Conservation (phyloP, 148 eudicot genomes). For the Rhododendron ovatum region DNA sequence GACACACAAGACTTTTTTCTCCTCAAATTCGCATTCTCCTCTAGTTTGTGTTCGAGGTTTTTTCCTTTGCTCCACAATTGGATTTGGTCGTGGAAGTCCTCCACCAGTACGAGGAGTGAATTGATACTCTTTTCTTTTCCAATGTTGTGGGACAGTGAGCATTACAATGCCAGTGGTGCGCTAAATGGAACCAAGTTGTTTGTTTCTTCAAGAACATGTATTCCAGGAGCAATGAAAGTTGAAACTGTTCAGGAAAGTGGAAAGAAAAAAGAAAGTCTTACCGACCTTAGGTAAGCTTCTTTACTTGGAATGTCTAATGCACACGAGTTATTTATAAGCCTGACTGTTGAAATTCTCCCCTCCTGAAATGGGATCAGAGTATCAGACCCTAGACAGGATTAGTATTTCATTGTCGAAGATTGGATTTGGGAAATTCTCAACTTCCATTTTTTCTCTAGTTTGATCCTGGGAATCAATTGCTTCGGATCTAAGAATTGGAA, state of each 20-base stretch:
- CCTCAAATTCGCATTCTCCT: not conserved
- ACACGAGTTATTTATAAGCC: not conserved
- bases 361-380: not conserved
- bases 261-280: constrained; percentile 30
- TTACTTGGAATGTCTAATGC: not conserved
- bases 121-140: not conserved
- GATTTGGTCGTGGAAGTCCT: not conserved
- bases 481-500: not conserved
- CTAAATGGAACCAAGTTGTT: constrained; percentile 23
- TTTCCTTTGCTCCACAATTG: not conserved
- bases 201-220: constrained; percentile 21
- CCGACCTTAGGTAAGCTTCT: constrained; percentile 41
- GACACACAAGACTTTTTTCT: not conserved
- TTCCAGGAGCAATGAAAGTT: constrained; percentile 20
- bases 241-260: constrained; percentile 23
- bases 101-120: not conserved
- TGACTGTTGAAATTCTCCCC: not conserved
- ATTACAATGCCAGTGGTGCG: constrained; percentile 13
- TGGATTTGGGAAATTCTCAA: not conserved
- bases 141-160: constrained; percentile 16
- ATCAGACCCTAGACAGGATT: not conserved
- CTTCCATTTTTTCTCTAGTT: not conserved
- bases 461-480: not conserved
- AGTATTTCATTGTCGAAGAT: not conserved
- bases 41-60: not conserved